Conservation (phyloP, 164 flowering plant species). For the Kalanchoe fedtschenkoi region DNA sequence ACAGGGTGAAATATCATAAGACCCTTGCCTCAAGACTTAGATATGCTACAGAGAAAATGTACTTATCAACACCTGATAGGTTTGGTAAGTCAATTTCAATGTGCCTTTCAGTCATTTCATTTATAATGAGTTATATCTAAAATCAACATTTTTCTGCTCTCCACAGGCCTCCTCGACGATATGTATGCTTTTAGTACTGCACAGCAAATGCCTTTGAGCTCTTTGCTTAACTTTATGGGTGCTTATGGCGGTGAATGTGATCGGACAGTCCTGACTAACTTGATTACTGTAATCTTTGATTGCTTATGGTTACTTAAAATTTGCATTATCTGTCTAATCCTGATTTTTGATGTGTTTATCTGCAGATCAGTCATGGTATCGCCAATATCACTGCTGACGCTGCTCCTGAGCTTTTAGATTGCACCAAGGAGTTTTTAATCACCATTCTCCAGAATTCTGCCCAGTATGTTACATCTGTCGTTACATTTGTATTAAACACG, state of each 20-base stretch:
- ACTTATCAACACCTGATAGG: conserved; percentile 60
- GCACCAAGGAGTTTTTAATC: too few relatives aligned
- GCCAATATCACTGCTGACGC: too few relatives aligned
- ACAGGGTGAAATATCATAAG: conserved; percentile 87
- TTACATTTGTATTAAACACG: too few relatives aligned
- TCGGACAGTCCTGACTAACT: conserved; percentile 64
- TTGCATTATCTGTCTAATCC: neutral
- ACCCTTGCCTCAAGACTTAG: conserved; percentile 53
- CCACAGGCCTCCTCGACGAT: conserved; percentile 78
- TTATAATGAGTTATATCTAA: neutral
- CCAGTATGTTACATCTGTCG: too few relatives aligned
- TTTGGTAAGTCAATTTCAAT: conserved; percentile 53
- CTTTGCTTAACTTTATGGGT: conserved; percentile 69
- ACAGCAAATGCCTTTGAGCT: conserved; percentile 49
- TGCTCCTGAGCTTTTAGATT: too few relatives aligned
- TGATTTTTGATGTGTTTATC: neutral
- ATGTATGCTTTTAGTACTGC: conserved; percentile 73
- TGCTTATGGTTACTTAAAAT: conserved; percentile 4
- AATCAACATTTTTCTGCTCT: conserved; percentile 8
- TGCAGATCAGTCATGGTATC: conserved; percentile 55
- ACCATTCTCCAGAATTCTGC: too few relatives aligned
- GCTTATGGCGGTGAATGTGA: conserved; percentile 67
- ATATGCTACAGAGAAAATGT: conserved; percentile 50
- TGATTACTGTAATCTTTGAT: conserved; percentile 76
- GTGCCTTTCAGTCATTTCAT: neutral